Evolutionary conservation across 306 rosid species (phyloP).

Genomic region (Albizia julibrissin): DNA sequence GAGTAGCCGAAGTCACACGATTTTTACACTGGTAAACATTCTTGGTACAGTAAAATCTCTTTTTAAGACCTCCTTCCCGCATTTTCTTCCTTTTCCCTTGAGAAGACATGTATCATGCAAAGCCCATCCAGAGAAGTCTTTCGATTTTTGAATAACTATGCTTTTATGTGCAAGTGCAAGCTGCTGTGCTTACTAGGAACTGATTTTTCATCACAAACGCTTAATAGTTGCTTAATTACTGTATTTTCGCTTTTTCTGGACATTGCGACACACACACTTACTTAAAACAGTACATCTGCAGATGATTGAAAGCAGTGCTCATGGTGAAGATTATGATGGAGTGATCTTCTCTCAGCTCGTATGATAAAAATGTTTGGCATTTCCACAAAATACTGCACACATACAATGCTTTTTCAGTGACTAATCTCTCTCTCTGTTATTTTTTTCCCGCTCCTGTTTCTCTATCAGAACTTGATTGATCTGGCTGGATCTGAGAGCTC

Average conservation of each 20-base stretch:
- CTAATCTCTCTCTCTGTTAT: slow-evolving; percentile 19
- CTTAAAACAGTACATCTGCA: slow-evolving; percentile 47
- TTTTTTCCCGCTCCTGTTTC: slow-evolving; percentile 18
- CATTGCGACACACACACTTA: background rate
- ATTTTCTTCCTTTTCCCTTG: slow-evolving; percentile 11
- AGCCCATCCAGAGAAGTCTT: slow-evolving; percentile 23
- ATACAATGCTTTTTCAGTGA: slow-evolving; percentile 22
- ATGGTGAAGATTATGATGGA: slow-evolving; percentile 96
- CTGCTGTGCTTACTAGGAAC: slow-evolving; percentile 2
- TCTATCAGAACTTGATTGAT: slow-evolving; percentile 84
- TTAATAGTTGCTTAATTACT: background rate
- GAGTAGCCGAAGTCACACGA: slow-evolving; percentile 99
- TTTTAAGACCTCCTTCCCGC: slow-evolving; percentile 7
- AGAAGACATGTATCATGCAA: background rate
- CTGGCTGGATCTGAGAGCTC: slow-evolving; percentile 99
- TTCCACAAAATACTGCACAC: slow-evolving; percentile 15
- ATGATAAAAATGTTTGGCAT: slow-evolving; percentile 40
- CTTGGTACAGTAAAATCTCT: slow-evolving; percentile 25
- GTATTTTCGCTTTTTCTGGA: background rate
- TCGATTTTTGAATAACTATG: slow-evolving; percentile 23
- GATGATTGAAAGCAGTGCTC: slow-evolving; percentile 99
- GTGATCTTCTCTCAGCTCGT: slow-evolving; percentile 99
- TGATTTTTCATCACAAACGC: background rate
- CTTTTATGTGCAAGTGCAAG: slow-evolving; percentile 19
- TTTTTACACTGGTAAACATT: slow-evolving; percentile 85